Percentiles rank a stretch among this genome's conserved stretches.
These are phyloP conservation scores for Candida maris DNA, from an alignment of 805 yeast genomes.

Conservation along the genomic window DNA sequence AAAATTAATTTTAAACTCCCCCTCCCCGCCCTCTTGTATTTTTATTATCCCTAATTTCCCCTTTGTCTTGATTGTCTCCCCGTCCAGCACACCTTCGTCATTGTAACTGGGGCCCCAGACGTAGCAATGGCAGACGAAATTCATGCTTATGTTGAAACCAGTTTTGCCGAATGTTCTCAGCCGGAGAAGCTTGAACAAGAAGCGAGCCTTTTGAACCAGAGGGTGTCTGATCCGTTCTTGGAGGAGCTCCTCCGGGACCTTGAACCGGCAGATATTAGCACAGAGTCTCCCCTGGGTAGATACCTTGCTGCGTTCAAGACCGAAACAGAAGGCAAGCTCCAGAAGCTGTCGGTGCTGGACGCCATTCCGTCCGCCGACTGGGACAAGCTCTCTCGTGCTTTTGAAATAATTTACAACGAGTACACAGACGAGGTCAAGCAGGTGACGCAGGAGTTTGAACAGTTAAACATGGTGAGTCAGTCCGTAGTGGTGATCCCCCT, in stretches of 20 bases:
- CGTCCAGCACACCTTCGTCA: too few species aligned
- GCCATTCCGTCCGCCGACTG: slow-evolving; percentile 23
- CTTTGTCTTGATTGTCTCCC: too few species aligned
- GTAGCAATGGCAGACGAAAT: too few species aligned
- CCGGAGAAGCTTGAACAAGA: too few species aligned
- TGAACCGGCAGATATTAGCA: not conserved
- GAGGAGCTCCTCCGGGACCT: not conserved
- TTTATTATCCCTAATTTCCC: too few species aligned
- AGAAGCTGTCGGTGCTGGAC: slow-evolving; percentile 7
- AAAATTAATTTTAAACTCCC: too few species aligned
- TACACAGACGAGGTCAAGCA: slow-evolving; percentile 21
- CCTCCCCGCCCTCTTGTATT: too few species aligned
- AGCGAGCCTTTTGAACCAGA: too few species aligned
- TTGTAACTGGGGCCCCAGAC: too few species aligned
- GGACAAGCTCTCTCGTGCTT: slow-evolving; percentile 20
- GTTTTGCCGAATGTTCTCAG: too few species aligned
- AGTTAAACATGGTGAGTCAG: slow-evolving; percentile 15
- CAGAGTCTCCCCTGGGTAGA: slow-evolving; percentile 1
- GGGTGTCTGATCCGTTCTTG: not conserved
- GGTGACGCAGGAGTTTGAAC: slow-evolving; percentile 19
- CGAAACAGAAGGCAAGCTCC: not conserved
- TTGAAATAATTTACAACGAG: slow-evolving; percentile 19
- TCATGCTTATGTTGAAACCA: too few species aligned
- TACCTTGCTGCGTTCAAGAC: slow-evolving; percentile 1
- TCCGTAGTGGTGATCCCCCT: not conserved